These are phyloP conservation scores for Gnomoniopsis sp. DNA, from an alignment of 2,329 filamentous ascomycete genomes.

Conservation along the genomic window DNA sequence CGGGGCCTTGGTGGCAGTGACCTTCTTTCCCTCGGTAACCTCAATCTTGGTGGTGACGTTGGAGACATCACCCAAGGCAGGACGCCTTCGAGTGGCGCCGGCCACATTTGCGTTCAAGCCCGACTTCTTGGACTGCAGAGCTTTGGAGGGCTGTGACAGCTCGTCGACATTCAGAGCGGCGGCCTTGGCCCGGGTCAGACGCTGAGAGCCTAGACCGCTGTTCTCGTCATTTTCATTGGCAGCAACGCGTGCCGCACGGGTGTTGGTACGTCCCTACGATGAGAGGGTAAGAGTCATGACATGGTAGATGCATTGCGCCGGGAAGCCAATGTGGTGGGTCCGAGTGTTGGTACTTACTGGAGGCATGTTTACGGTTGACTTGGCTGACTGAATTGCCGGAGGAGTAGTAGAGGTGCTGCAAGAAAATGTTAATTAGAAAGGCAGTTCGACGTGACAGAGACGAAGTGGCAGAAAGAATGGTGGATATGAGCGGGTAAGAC, in stretches of 20 bases:
- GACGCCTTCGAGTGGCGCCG: constrained; percentile 61
- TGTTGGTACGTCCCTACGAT: constrained; percentile 63
- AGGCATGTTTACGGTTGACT: constrained; percentile 14
- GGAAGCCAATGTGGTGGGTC: constrained; percentile 2
- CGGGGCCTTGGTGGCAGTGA: constrained; percentile 55
- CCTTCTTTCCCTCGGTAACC: constrained; percentile 71
- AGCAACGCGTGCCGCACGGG: constrained; percentile 61
- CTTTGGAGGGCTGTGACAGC: constrained; percentile 52
- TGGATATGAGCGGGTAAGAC: not conserved
- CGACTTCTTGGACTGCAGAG: constrained; percentile 69
- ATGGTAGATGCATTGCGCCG: constrained; percentile 1
- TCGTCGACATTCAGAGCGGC: constrained; percentile 68
- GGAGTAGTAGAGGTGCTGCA: constrained; percentile 11
- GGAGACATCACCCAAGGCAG: constrained; percentile 89
- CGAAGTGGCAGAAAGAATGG: not conserved
- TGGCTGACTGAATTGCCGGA: constrained; percentile 13
- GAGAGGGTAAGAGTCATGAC: not conserved
- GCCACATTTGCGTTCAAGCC: constrained; percentile 46
- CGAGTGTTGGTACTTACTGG: constrained; percentile 30
- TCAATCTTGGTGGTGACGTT: constrained; percentile 85
- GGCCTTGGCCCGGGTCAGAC: constrained; percentile 89
- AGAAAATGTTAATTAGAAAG: constrained; percentile 1
- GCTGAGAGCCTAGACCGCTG: constrained; percentile 55
- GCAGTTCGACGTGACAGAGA: not conserved
- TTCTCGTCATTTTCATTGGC: constrained; percentile 97